Percentiles rank a stretch among this genome's conserved stretches.
phyloP scores from a whole-genome alignment of 306 rosid species.

The Hylodesmum podocarpum region DNA sequence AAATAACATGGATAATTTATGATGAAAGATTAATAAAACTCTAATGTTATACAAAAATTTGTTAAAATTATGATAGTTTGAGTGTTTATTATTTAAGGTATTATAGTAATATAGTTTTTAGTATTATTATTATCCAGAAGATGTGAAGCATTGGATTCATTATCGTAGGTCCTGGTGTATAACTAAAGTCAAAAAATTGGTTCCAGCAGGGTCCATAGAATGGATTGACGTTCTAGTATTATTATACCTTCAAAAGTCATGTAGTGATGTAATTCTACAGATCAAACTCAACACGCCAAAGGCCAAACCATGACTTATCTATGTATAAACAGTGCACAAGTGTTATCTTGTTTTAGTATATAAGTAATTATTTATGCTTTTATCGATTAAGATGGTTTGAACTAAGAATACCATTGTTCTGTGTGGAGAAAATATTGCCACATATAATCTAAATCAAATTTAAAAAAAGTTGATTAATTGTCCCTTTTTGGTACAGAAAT shows the following conservation, averaged over 20 bases:
- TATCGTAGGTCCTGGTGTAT: conserved; percentile 7
- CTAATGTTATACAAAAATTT: too few relatives aligned
- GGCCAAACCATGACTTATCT: neutral
- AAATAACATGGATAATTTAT: too few relatives aligned
- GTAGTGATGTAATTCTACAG: neutral
- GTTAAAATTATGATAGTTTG: too few relatives aligned
- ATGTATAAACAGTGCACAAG: neutral
- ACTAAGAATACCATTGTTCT: too few relatives aligned
- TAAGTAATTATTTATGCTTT: neutral
- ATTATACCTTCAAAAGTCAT: neutral
- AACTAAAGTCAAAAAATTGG: conserved; percentile 34
- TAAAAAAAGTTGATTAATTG: too few relatives aligned
- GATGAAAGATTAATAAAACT: too few relatives aligned
- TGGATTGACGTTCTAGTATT: neutral
- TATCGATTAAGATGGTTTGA: too few relatives aligned
- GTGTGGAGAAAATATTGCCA: too few relatives aligned
- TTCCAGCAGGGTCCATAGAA: conserved; percentile 14
- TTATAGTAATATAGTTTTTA: too few relatives aligned
- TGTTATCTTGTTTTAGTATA: neutral
- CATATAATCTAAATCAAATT: too few relatives aligned
- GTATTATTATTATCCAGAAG: neutral
- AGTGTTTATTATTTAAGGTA: conserved; percentile 9
- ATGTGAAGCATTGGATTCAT: conserved; percentile 26
- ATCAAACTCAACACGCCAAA: neutral
- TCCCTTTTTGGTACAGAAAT: too few relatives aligned